Evolutionary conservation across 441 rosid species (phyloP).

Genomic region (Mallotus japonicus): DNA sequence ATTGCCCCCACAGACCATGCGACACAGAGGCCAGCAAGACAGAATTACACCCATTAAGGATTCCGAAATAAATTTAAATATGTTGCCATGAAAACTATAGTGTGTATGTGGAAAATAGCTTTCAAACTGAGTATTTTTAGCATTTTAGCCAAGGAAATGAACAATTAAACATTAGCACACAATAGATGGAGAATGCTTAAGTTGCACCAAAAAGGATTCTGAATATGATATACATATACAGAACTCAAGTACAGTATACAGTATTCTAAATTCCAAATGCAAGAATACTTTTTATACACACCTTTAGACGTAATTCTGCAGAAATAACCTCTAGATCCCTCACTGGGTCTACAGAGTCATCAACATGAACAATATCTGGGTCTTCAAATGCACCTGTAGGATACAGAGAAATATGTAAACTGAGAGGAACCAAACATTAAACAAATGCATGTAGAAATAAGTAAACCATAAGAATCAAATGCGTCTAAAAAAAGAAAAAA

Average conservation of each 20-base stretch:
- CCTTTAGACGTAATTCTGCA: constrained; percentile 91
- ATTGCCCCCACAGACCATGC: too few species aligned
- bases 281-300: constrained; percentile 21
- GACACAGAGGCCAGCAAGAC: too few species aligned
- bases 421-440: neutral
- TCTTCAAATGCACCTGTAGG: constrained; percentile 91
- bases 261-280: neutral
- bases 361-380: constrained; percentile 93
- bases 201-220: neutral
- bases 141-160: neutral
- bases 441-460: neutral
- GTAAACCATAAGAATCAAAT: neutral
- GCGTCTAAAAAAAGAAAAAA: neutral
- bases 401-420: neutral
- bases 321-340: constrained; percentile 88
- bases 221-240: neutral
- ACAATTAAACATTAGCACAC: neutral
- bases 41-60: neutral
- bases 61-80: too few species aligned
- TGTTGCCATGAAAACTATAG: neutral
- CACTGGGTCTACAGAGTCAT: constrained; percentile 90
- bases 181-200: neutral
- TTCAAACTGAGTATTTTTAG: neutral
- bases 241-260: neutral
- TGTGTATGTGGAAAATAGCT: neutral